Conservation (phyloP, 1,284 basidiomycete species). For the Cerrena zonata region DNA sequence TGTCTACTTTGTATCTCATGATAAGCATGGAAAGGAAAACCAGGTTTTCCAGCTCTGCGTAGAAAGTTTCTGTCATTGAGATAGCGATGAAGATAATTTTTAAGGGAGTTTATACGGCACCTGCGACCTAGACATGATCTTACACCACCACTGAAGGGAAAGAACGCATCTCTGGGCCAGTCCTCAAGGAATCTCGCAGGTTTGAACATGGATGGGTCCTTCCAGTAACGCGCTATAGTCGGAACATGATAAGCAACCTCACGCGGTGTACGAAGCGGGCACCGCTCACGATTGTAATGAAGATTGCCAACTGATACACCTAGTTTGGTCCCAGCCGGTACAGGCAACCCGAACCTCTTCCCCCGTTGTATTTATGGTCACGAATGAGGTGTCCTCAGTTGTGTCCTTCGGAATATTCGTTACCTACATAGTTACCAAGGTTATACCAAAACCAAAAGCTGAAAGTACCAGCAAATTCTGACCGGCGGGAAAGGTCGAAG, state of each 20-base stretch:
- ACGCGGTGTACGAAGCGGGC: neutral
- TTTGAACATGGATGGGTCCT: conserved; percentile 34
- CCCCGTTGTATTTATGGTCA: conserved; percentile 33
- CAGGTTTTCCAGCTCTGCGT: conserved; percentile 23
- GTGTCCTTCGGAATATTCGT: conserved; percentile 43
- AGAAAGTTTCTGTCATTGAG: too few relatives aligned
- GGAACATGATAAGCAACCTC: too few relatives aligned
- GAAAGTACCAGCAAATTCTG: too few relatives aligned
- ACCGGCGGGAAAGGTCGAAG: conserved; percentile 57
- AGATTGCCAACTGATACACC: conserved; percentile 38
- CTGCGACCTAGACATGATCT: conserved; percentile 38
- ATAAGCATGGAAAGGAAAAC: conserved; percentile 15
- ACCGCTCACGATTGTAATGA: conserved; percentile 37
- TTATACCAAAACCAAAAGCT: too few relatives aligned
- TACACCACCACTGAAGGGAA: conserved; percentile 34
- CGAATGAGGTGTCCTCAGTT: conserved; percentile 42
- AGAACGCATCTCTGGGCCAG: conserved; percentile 35
- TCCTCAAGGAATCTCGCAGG: conserved; percentile 37
- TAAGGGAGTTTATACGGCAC: too few relatives aligned
- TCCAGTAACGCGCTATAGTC: conserved; percentile 38
- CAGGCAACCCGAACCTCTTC: conserved; percentile 35
- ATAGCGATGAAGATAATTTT: too few relatives aligned
- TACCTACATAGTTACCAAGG: too few relatives aligned
- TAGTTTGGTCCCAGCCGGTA: conserved; percentile 42
- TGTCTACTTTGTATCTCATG: conserved; percentile 18